Evolutionary conservation across 495 filamentous ascomycete genomes (phyloP).

Genomic region (Neurospora hispaniola): DNA sequence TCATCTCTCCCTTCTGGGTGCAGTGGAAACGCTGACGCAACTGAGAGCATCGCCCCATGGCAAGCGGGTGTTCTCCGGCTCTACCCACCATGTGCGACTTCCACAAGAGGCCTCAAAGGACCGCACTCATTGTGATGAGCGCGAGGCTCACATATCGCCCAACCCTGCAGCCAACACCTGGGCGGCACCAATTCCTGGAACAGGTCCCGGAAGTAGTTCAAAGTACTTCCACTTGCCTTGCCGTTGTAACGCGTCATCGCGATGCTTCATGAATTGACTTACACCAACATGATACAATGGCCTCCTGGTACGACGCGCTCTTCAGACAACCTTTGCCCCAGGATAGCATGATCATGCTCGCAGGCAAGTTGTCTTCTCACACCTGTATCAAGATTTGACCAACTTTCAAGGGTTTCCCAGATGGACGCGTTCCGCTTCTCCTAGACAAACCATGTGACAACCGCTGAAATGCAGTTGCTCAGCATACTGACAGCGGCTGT

Average conservation of each 20-base stretch:
- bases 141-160: not conserved
- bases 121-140: not conserved
- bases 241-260: not conserved
- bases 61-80: not conserved
- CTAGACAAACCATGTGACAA: not conserved
- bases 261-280: not conserved
- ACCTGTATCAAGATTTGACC: not conserved
- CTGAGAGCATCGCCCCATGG: not conserved
- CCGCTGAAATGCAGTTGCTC: not conserved
- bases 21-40: not conserved
- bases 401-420: not conserved
- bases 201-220: not conserved
- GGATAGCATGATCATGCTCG: not conserved
- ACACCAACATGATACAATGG: not conserved
- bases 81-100: not conserved
- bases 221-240: not conserved
- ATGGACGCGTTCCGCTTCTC: not conserved
- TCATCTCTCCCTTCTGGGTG: not conserved
- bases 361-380: not conserved
- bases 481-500: not conserved
- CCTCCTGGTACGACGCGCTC: not conserved
- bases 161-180: not conserved
- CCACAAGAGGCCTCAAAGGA: not conserved
- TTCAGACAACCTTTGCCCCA: not conserved
- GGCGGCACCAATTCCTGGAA: not conserved